A percentile compares a stretch with the other conserved stretches of the same genome.
Evolutionary conservation across 2,329 filamentous ascomycete genomes (phyloP).

Genomic region (Diaporthe citriasiana): DNA sequence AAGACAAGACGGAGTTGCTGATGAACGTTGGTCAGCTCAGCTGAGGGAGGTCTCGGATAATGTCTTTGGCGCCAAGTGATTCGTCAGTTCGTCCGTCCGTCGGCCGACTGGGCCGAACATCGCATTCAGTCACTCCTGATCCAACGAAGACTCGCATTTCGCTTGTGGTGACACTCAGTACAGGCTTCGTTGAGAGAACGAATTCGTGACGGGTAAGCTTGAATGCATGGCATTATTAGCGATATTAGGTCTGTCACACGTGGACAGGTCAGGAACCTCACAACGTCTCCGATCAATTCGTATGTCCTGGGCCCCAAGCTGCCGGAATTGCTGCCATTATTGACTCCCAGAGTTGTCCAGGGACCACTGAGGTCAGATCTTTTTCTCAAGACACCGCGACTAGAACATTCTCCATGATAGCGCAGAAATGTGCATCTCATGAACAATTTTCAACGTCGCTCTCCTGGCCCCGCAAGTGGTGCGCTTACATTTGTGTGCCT

Average conservation of each 20-base stretch:
- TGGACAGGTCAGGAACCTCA: constrained; percentile 1
- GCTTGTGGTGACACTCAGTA: neutral
- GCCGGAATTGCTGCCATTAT: neutral
- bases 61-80: constrained; percentile 2
- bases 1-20: constrained; percentile 6
- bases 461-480: neutral
- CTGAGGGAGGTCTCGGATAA: constrained; percentile 1
- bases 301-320: neutral
- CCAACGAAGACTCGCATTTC: neutral
- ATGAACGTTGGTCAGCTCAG: constrained; percentile 38
- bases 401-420: neutral
- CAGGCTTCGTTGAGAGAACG: neutral
- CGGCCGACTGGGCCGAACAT: constrained; percentile 12
- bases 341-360: neutral
- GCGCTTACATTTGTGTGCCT: neutral
- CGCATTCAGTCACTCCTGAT: neutral
- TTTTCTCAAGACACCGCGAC: neutral
- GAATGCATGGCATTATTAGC: neutral
- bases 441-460: too few relatives aligned
- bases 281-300: neutral
- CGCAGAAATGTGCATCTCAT: neutral
- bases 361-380: neutral
- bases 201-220: neutral
- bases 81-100: constrained; percentile 25
- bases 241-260: neutral